Evolutionary conservation across 495 filamentous ascomycete species (phyloP).

Genomic region (Xylaria curta): DNA sequence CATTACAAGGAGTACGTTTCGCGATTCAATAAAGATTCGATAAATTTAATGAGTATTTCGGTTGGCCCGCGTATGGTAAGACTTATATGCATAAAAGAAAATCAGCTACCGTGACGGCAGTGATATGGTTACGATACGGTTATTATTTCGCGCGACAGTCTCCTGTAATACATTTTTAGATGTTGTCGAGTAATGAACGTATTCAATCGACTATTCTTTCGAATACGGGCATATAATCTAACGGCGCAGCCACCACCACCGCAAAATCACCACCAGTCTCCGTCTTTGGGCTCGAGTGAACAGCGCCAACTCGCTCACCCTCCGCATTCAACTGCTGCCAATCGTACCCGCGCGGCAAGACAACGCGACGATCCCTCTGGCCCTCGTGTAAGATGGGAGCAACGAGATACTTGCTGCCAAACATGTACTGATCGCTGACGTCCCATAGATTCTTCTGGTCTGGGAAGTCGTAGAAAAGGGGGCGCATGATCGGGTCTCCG

Average conservation of each 20-base stretch:
- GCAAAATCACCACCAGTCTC: conserved; percentile 45
- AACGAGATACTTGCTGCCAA: conserved; percentile 59
- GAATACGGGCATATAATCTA: conserved; percentile 60
- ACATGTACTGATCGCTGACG: conserved; percentile 62
- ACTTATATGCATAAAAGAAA: no score
- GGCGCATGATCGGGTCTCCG: conserved; percentile 61
- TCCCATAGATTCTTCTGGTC: conserved; percentile 55
- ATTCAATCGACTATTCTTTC: conserved; percentile 4
- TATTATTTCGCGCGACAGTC: not conserved
- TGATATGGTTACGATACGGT: not conserved
- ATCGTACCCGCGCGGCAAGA: conserved; percentile 52
- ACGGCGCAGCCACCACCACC: conserved; percentile 53
- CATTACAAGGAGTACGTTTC: not conserved
- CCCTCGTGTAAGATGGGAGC: conserved; percentile 55
- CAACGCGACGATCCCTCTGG: conserved; percentile 49
- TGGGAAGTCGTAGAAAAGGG: conserved; percentile 65
- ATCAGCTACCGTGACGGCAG: no score
- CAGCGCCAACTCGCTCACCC: conserved; percentile 37
- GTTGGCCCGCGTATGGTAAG: not conserved
- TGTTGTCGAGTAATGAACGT: not conserved
- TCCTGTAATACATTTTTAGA: not conserved
- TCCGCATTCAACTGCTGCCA: conserved; percentile 43
- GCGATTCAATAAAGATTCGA: not conserved
- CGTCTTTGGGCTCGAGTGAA: conserved; percentile 19
- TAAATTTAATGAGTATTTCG: not conserved